A percentile compares a stretch with the other conserved stretches of the same genome.
phyloP scores from a whole-genome alignment of 768 basidiomycete species.

The Amanita fuliginea region DNA sequence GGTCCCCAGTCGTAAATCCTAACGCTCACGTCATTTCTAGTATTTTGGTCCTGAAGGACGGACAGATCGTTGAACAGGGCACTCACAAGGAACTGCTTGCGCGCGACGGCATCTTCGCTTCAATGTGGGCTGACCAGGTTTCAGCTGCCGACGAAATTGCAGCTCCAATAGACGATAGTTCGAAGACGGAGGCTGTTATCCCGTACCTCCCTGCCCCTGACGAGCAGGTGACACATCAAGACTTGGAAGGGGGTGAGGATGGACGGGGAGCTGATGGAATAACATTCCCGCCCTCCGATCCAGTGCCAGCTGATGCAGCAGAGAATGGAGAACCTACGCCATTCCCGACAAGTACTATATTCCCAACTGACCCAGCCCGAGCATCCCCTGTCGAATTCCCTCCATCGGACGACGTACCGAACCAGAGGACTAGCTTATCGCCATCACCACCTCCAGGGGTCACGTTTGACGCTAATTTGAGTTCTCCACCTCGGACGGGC shows the following conservation, averaged over 20 bases:
- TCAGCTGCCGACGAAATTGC: conserved; percentile 48
- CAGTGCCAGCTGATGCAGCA: conserved; percentile 8
- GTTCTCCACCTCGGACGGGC: conserved; percentile 55
- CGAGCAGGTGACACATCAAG: conserved; percentile 1
- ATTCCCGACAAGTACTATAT: conserved; percentile 8
- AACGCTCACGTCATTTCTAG: conserved; percentile 23
- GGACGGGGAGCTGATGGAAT: conserved; percentile 8
- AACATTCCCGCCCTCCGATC: conserved; percentile 23
- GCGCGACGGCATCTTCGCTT: conserved; percentile 60
- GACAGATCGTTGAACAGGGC: conserved; percentile 77
- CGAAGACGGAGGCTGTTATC: conserved; percentile 30
- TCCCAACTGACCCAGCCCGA: conserved; percentile 8
- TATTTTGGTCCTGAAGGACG: conserved; percentile 87
- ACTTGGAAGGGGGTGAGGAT: neutral
- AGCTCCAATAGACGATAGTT: conserved; percentile 21
- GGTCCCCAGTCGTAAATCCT: neutral
- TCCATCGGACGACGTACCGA: neutral
- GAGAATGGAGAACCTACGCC: neutral
- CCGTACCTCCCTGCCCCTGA: conserved; percentile 12
- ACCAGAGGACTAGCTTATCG: neutral
- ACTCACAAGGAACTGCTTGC: conserved; percentile 69
- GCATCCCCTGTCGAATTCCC: conserved; percentile 4
- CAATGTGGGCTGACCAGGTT: conserved; percentile 85
- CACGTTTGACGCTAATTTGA: conserved; percentile 52
- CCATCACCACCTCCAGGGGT: conserved; percentile 29